Evolutionary conservation across 2,329 filamentous ascomycete species (phyloP), one percentile per base, ranked within the genome.

Genomic region (Magnaporthiopsis rhizophila): DNA sequence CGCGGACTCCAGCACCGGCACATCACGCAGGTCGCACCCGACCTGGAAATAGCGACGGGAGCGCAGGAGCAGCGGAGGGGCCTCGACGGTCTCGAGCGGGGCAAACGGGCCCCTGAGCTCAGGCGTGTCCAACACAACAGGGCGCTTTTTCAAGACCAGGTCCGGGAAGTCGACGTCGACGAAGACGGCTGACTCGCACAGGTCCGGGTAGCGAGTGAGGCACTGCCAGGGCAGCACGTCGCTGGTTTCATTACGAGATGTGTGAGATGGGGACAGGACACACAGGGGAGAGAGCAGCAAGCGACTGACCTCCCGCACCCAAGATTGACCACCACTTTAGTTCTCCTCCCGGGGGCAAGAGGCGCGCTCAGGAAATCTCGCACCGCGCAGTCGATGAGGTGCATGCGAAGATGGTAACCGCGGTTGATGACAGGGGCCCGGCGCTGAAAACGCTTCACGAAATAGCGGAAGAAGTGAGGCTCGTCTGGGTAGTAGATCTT

Each of bases 391-490:
- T 96, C 91, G 65, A 97, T 87, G 21, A 90, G 89, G 72, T 89
- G 88, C 80, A 97, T 89, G 36, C 92, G 86, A 53, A 97, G 78
- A 85, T 91, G 92, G 72, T 96, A 97, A 61, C 92, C 91, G 59
- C 93, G 85, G 74, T 97, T 97, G 72, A 97, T 95, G 62, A 97
- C 80, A 1, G 94, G 92, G n/a, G 91, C 88, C 61, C 93, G 83
- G 66, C 92, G 83, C 74, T 92, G 88, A 69, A 90, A 89, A 74
- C 93, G 96, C 69, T 85, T 88, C 45, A 96, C 91, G 75, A 97
- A 97, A 72, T 91, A 89, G 60, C 90, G 88, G 69, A 95, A 94
- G 78, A 91, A 96, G 73, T 96, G 90, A 34, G 89, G 85, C 71
- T 96, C 87, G 66, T 86, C 71, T 21, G 89, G 82, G 72, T 90